phyloP scores from a whole-genome alignment of 1,284 basidiomycete species.

The Gymnopus androsaceus region DNA sequence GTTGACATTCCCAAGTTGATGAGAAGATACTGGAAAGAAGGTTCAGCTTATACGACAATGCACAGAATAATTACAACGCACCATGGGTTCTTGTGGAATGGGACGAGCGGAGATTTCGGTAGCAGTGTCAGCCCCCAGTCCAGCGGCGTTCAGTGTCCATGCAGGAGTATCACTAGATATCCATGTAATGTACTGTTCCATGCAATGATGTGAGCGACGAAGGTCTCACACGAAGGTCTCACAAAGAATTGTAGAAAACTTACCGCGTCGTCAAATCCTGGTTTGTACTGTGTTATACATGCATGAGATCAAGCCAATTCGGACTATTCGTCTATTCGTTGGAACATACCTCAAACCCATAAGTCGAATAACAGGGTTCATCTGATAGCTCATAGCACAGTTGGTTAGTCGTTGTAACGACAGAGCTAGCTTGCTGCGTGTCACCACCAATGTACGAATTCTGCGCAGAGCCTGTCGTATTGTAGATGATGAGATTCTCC shows the following conservation, averaged over 20 bases:
- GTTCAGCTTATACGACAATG: background rate
- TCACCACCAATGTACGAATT: constrained; percentile 44
- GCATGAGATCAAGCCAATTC: background rate
- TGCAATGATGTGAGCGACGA: constrained; percentile 1
- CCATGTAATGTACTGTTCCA: constrained; percentile 84
- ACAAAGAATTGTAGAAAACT: constrained; percentile 7
- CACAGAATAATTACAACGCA: constrained; percentile 29
- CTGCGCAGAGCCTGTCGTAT: constrained; percentile 37
- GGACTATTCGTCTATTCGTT: background rate
- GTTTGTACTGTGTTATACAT: constrained; percentile 14
- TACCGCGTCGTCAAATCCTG: constrained; percentile 34
- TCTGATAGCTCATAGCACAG: constrained; percentile 13
- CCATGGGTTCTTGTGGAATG: constrained; percentile 85
- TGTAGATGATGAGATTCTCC: constrained; percentile 46
- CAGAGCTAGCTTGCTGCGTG: constrained; percentile 53
- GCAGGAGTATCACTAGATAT: constrained; percentile 63
- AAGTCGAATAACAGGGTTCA: constrained; percentile 45
- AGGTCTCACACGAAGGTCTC: background rate
- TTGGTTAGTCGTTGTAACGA: constrained; percentile 16
- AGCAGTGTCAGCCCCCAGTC: constrained; percentile 62
- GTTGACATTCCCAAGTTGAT: constrained; percentile 57
- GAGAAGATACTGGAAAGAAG: constrained; percentile 47
- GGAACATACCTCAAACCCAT: constrained; percentile 42
- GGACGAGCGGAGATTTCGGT: constrained; percentile 72
- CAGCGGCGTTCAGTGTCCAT: constrained; percentile 74